Evolutionary conservation across 306 rosid genomes (phyloP), one percentile per base, ranked within the genome.

Genomic region (Ormosia emarginata): DNA sequence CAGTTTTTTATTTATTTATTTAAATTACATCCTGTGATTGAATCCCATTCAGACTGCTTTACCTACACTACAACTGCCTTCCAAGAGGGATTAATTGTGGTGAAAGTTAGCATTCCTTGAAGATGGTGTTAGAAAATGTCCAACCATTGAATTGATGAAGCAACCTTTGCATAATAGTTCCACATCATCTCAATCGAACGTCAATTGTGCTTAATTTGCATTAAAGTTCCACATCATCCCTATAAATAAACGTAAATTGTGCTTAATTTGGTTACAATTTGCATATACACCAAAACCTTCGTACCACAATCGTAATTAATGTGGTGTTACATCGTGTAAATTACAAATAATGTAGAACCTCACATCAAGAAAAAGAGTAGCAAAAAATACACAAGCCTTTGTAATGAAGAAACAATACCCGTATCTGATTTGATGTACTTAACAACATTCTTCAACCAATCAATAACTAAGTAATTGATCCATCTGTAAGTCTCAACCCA

Each of bases 401-500:
- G 40, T 58, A 58, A 44, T 32, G 63, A 49, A 70, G 61, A 47
- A 8, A 49, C 46, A 71, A 1, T 14, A 46, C 40, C 0, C 34
- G 4, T 3, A 49, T 46, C 47, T n/a, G 33, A 43, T 59, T 72
- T 73, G 24, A 50, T 58, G 81, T 47, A 58, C 85, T 41, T 24
- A 14, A 52, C 15, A 7, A 33, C 65, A 82, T 49, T 68, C 70
- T 59, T 46, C 56, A 46, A 75, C 32, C 47, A 47, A 55, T 83
- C 46, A 24, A 24, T 24, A 1, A 0, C 5, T 4, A 66, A 53
- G 74, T 44, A 59, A 80, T 41, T 32, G 8, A 65, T 46, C 44
- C 47, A 29, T 65, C 66, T 15, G 24, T 58, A 73, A 47, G 7
- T 69, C 58, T 83, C 82, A 74, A 82, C 17, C 56, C 55, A 73